Percentiles rank a stretch among this genome's conserved stretches.
These are phyloP conservation scores for Logfia minima DNA, from an alignment of 129 eudicot genomes.

Conservation along the genomic window DNA sequence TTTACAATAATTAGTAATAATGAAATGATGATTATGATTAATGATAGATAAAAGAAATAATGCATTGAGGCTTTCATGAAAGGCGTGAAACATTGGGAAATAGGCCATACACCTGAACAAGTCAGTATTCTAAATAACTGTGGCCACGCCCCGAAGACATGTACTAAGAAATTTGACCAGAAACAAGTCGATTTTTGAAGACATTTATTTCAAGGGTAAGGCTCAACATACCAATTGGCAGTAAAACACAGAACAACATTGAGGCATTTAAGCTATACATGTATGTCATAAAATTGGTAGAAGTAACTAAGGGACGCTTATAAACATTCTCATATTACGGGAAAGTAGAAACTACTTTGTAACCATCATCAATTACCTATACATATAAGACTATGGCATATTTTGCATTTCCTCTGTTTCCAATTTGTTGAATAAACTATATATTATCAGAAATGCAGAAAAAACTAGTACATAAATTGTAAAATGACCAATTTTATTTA, in stretches of 20 bases:
- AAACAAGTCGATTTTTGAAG: not conserved
- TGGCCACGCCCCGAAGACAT: not conserved
- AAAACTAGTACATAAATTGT: not conserved
- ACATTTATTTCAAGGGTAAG: not conserved
- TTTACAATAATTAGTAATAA: too few relatives aligned
- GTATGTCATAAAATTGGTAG: not conserved
- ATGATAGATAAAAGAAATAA: too few relatives aligned
- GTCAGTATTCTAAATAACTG: not conserved
- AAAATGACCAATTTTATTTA: not conserved
- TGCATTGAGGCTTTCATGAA: not conserved
- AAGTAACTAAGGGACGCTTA: not conserved
- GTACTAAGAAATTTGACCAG: not conserved
- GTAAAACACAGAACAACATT: not conserved
- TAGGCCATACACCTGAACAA: not conserved
- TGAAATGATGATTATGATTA: too few relatives aligned
- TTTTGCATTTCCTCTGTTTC: not conserved
- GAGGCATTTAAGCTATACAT: not conserved
- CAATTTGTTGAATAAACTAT: not conserved
- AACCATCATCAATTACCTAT: not conserved
- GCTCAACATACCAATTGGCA: too few relatives aligned
- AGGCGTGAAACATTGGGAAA: not conserved
- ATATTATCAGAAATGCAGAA: not conserved
- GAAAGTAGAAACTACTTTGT: not conserved
- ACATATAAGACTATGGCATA: not conserved
- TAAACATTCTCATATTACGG: not conserved